A percentile compares a stretch with the other conserved stretches of the same genome.
phyloP scores from a whole-genome alignment of 306 rosid genomes.

The Sindora glabra region DNA sequence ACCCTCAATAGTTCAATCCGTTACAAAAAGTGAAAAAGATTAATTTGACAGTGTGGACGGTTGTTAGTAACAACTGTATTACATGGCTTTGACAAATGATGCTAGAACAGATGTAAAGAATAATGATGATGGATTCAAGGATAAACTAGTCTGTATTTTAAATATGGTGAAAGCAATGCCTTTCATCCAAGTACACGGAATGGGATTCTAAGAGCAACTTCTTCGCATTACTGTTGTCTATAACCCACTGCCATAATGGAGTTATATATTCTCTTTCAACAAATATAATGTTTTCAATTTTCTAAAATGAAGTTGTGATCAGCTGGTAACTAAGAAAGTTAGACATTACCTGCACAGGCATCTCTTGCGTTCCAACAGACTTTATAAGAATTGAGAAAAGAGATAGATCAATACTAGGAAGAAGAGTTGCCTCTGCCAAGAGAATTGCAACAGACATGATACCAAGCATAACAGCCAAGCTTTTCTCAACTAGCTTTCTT shows the following conservation, averaged over 20 bases:
- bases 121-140: constrained; percentile 9
- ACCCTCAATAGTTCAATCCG: constrained; percentile 1
- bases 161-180: neutral
- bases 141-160: constrained; percentile 8
- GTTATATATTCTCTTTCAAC: constrained; percentile 1
- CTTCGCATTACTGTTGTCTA: constrained; percentile 4
- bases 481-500: constrained; percentile 72
- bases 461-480: constrained; percentile 71
- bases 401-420: constrained; percentile 78
- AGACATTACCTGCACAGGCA: constrained; percentile 80
- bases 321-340: neutral
- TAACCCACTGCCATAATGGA: no score
- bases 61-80: neutral
- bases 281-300: neutral
- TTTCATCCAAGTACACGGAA: constrained; percentile 1
- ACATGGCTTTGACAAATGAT: neutral
- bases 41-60: neutral
- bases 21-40: neutral
- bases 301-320: constrained; percentile 3
- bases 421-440: constrained; percentile 90
- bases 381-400: constrained; percentile 88
- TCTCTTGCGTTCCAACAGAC: constrained; percentile 67
- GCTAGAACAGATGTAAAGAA: neutral
- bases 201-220: constrained; percentile 3
- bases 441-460: constrained; percentile 88